Conservation (phyloP, 805 yeast species). For the Lipomyces sp. region DNA sequence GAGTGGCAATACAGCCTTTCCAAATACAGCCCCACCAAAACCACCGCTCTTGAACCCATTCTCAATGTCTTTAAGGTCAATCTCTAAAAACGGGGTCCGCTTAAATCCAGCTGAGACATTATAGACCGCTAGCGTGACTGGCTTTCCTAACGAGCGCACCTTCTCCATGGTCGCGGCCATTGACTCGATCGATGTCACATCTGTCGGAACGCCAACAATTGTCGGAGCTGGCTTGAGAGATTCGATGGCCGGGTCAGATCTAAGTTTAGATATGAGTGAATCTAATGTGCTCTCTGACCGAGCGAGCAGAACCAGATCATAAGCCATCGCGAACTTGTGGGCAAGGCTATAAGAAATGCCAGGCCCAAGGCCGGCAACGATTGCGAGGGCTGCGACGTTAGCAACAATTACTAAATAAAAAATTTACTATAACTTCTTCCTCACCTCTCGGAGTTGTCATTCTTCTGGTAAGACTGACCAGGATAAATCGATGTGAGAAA, state of each 20-base stretch:
- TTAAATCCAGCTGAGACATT: slow-evolving; percentile 30
- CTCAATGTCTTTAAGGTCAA: slow-evolving; percentile 13
- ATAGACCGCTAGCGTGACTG: slow-evolving; percentile 28
- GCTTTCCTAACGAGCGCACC: slow-evolving; percentile 17
- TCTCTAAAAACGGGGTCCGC: slow-evolving; percentile 26
- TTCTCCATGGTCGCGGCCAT: slow-evolving; percentile 7
- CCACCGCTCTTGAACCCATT: slow-evolving; percentile 16
- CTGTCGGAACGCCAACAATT: slow-evolving; percentile 21
- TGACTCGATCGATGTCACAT: slow-evolving; percentile 21
- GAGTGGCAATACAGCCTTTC: slow-evolving; percentile 25
- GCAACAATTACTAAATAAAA: background rate
- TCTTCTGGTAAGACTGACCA: background rate
- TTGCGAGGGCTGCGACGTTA: slow-evolving; percentile 25
- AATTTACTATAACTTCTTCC: background rate
- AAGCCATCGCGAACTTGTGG: slow-evolving; percentile 18
- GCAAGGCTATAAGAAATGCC: slow-evolving; percentile 30
- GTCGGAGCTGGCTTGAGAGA: slow-evolving; percentile 14
- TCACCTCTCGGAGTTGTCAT: background rate
- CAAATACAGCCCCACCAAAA: slow-evolving; percentile 22
- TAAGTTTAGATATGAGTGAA: slow-evolving; percentile 8
- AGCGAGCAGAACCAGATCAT: slow-evolving; percentile 28
- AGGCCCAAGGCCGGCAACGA: slow-evolving; percentile 34
- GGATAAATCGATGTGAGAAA: too few species aligned
- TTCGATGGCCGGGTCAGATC: slow-evolving; percentile 8
- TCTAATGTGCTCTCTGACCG: slow-evolving; percentile 17